Evolutionary conservation across 1,284 basidiomycete genomes (phyloP), one percentile per base, ranked within the genome.

Genomic region (Ganoderma resinaceum): DNA sequence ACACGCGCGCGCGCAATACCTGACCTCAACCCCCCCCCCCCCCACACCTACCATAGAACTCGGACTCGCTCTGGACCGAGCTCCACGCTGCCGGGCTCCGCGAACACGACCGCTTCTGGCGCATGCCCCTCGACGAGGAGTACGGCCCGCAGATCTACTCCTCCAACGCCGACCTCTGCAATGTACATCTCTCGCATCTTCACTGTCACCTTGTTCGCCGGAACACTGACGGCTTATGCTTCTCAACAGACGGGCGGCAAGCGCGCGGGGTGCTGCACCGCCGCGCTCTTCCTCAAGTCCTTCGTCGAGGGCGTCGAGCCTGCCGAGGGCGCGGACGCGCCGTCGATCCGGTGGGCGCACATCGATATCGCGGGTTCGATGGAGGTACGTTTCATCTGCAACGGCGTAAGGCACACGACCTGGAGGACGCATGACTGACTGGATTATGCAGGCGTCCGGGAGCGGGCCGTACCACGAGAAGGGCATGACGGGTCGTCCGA

Each of bases 361-460:
- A 80, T 95, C 43, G 95, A 96, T 77, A 96, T 96, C 70, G 95
- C 93, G 16, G 94, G 95, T 18, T 83, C 87, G 40, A 95, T 95
- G 93, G 91, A 93, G 79, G 86, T 87, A 65, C 64, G 74, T 66
- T 0, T 16, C 29, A 14, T 16, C 16, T 31, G 2, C 12, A 3
- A 12, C 33, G 20, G 9, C 33, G 46, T 1, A 7, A 9, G 43
- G 20, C 14, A 14, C 7, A 8, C 26, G n/a, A 29, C 1, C 7
- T 31, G 40, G 16, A n/a, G 9, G 42, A 8, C 23, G 42, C 11
- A 31, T 23, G 43, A 14, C 42, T 68, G 42, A 66, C 29, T 37
- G 61, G 59, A 31, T 42, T 38, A 57, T 16, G 63, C 64, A 87
- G 89, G 85, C 85, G 58, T 88, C 86, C 18, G 79, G 88, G 66